These are phyloP conservation scores for Neostapfia colusana DNA, from an alignment of 176 grass and related monocot species.

Conservation along the genomic window DNA sequence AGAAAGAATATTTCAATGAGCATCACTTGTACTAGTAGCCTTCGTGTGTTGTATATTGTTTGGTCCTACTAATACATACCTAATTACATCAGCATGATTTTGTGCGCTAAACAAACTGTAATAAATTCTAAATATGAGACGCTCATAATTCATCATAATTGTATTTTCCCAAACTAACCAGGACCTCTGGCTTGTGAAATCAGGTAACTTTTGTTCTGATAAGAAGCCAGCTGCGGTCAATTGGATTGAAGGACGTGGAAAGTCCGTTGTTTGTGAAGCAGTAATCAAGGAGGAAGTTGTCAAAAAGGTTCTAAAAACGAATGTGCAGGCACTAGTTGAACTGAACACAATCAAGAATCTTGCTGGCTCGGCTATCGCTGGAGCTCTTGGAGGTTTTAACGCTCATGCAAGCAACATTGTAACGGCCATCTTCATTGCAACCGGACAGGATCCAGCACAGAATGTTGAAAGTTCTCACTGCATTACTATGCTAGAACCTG, in stretches of 20 bases:
- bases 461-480: slow-evolving; percentile 98
- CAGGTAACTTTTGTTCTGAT: slow-evolving; percentile 95
- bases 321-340: slow-evolving; percentile 75
- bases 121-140: background rate
- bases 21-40: background rate
- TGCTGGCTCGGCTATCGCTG: slow-evolving; percentile 85
- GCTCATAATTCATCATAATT: background rate
- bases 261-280: slow-evolving; percentile 92
- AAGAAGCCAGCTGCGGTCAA: slow-evolving; percentile 93
- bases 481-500: slow-evolving; percentile 92
- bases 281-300: slow-evolving; percentile 89
- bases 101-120: background rate
- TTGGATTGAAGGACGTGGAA: slow-evolving; percentile 96
- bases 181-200: background rate
- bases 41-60: background rate
- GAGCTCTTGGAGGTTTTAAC: slow-evolving; percentile 91
- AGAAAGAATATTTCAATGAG: slow-evolving; percentile 21
- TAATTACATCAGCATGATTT: slow-evolving; percentile 1
- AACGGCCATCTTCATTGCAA: slow-evolving; percentile 90
- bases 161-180: background rate
- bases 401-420: slow-evolving; percentile 94
- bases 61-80: background rate
- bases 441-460: slow-evolving; percentile 91
- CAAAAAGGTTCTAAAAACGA: slow-evolving; percentile 92
- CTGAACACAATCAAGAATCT: slow-evolving; percentile 97